Evolutionary conservation across 2,329 filamentous ascomycete species (phyloP), one percentile per base, ranked within the genome.

Genomic region (Aspergillus jensenii): DNA sequence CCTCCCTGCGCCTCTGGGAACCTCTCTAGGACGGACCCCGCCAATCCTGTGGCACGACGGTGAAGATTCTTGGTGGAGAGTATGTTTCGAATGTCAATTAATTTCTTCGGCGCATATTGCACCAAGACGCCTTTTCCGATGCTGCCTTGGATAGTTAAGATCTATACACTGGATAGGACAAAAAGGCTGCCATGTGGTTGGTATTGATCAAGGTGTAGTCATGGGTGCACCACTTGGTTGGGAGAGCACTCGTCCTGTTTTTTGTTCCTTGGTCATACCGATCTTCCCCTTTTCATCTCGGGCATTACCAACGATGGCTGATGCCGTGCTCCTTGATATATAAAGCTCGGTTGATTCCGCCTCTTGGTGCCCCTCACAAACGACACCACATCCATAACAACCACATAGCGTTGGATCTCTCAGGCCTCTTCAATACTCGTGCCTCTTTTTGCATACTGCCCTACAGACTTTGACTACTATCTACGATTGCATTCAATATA

Each of bases 1-100:
- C 45, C 44, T 52, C 23, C 43, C 55, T 53, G 41, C 55, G 41
- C 47, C 49, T 44, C 37, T 46, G 37, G 25, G 19, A 33, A 40
- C 35, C 31, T 27, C 12, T 56, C 23, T 15, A 23, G 35, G 23
- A 3, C 9, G 37, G 7, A 17, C 46, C 43, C 35, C 37, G 23
- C 55, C 55, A 53, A 52, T 57, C 41, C 25, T 39, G 41, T 45
- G 37, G 48, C n/a, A 23, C 25, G 4, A 12, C 17, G 41, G 48
- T 41, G 39, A 44, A 19, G 17, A 21, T 17, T 17, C 35, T 17
- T 35, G 44, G 19, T 48, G 45, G 27, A 15, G 21, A 48, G 25
- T 4, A 14, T 48, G 49, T 44, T 53, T 57, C 49, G 43, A 53
- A 49, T 33, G 33, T 23, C 15, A 56, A 51, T 19, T 40, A 27